Evolutionary conservation across 768 basidiomycete genomes (phyloP).

Genomic region (Boletus fagicola): DNA sequence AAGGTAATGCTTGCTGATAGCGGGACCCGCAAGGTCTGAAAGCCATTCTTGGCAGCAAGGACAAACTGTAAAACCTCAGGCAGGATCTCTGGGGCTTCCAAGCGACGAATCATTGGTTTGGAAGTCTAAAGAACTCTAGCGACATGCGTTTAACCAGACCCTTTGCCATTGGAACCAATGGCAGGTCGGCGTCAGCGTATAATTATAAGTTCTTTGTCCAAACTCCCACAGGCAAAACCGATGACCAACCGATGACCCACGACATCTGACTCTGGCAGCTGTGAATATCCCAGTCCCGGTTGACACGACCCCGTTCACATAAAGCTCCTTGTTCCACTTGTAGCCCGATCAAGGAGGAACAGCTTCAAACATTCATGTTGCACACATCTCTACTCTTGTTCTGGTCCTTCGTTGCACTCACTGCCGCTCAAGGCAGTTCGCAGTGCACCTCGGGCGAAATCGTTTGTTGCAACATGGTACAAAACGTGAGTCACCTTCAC

Average conservation of each 20-base stretch:
- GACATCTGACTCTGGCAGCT: neutral
- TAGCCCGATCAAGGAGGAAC: neutral
- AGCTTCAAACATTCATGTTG: conserved; percentile 4
- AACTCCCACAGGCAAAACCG: neutral
- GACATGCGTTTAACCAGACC: neutral
- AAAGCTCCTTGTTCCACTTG: neutral
- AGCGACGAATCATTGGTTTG: neutral
- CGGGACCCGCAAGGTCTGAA: neutral
- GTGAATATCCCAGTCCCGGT: neutral
- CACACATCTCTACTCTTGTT: conserved; percentile 1
- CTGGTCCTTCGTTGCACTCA: conserved; percentile 5
- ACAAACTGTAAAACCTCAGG: neutral
- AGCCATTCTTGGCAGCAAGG: neutral
- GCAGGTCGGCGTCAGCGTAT: neutral
- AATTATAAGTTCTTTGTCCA: neutral
- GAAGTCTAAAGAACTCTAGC: neutral
- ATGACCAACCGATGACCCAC: too few species aligned
- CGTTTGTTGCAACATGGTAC: conserved; percentile 11
- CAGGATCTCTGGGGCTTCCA: neutral
- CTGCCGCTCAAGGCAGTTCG: conserved; percentile 4
- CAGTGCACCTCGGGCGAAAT: conserved; percentile 10
- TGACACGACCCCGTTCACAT: neutral
- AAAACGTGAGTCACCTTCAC: conserved; percentile 8
- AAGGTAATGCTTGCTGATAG: too few species aligned
- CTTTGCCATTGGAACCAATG: neutral